Percentiles rank a stretch among this genome's conserved stretches.
phyloP scores from a whole-genome alignment of 2,329 filamentous ascomycete species.

The Dothidotthia symphoricarpi region DNA sequence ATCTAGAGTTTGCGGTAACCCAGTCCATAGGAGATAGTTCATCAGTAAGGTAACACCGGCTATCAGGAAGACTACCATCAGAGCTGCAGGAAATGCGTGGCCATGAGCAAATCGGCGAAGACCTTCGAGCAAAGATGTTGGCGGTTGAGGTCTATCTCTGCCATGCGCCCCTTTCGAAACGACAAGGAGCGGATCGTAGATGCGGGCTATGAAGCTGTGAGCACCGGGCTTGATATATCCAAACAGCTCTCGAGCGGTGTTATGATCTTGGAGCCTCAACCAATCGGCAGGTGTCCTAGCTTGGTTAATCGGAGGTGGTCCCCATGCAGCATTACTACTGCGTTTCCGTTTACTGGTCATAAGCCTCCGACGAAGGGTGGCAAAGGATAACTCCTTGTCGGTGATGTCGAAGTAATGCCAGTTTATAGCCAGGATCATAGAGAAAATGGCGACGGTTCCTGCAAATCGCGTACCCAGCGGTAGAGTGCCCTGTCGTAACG shows the following conservation, averaged over 20 bases:
- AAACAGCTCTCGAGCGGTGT: conserved; percentile 74
- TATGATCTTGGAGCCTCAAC: conserved; percentile 74
- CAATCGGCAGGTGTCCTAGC: conserved; percentile 74
- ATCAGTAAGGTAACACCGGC: conserved; percentile 68
- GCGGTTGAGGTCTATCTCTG: conserved; percentile 51
- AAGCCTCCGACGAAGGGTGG: conserved; percentile 19
- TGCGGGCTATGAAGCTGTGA: conserved; percentile 69
- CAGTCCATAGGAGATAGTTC: conserved; percentile 71
- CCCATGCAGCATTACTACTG: conserved; percentile 18
- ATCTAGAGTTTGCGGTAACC: conserved; percentile 47
- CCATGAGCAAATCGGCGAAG: conserved; percentile 53
- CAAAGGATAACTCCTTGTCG: conserved; percentile 36
- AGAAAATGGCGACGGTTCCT: conserved; percentile 69
- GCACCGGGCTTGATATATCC: conserved; percentile 70
- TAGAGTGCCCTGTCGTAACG: conserved; percentile 62
- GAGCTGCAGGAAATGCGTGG: conserved; percentile 66
- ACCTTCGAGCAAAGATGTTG: conserved; percentile 55
- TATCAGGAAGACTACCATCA: conserved; percentile 62
- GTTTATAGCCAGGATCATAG: conserved; percentile 70
- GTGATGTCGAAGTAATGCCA: conserved; percentile 72
- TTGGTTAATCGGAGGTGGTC: conserved; percentile 64
- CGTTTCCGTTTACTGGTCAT: conserved; percentile 23
- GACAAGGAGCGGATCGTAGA: conserved; percentile 73
- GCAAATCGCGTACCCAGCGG: conserved; percentile 72
- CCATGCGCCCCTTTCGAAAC: conserved; percentile 68